A percentile compares a stretch with the other conserved stretches of the same genome.
phyloP scores from a whole-genome alignment of 257 asterid species.

The Solanum corneliomulleri region DNA sequence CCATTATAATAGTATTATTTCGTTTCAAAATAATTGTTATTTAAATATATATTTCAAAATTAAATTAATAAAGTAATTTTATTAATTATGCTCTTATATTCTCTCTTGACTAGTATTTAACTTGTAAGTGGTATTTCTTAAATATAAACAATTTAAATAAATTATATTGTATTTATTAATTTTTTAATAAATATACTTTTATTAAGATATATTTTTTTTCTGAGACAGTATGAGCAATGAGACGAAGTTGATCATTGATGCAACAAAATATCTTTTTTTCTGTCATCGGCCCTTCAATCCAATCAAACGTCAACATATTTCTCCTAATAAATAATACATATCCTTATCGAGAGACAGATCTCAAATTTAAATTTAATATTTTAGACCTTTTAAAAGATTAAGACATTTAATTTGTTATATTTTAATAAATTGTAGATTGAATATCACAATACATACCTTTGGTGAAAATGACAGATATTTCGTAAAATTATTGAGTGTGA shows the following conservation, averaged over 20 bases:
- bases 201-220: background rate
- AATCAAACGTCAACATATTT: background rate
- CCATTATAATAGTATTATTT: no score
- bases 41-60: no score
- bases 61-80: no score
- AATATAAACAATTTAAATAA: no score
- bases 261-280: background rate
- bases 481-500: no score
- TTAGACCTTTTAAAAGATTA: background rate
- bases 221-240: background rate
- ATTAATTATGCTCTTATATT: no score
- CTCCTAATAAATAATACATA: background rate
- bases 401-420: background rate
- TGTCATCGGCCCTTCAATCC: background rate
- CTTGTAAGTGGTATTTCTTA: no score
- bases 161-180: no score
- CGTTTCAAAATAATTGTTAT: rapidly evolving
- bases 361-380: background rate
- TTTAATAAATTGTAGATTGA: background rate
- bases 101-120: no score
- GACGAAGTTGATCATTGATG: background rate
- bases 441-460: background rate
- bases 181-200: no score
- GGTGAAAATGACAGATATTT: no score
- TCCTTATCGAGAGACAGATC: background rate